A percentile compares a stretch with the other conserved stretches of the same genome.
Conservation (phyloP, 176 grass and related monocot genomes). For the Leersia perrieri region DNA sequence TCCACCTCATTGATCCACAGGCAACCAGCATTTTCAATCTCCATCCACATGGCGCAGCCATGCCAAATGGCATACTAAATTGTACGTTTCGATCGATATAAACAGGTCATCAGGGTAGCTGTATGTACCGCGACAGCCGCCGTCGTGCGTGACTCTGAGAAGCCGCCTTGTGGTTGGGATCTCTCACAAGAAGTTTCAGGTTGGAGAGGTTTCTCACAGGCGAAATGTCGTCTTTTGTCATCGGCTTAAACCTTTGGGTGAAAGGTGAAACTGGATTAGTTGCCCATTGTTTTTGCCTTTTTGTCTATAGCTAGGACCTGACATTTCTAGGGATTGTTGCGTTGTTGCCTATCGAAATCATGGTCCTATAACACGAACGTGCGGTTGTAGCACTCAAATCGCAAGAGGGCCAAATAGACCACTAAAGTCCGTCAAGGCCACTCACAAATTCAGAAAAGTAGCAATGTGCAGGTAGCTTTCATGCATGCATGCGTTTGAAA, state of each 20-base stretch:
- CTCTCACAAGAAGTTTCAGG: not conserved
- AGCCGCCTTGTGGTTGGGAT: not conserved
- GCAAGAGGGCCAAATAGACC: not conserved
- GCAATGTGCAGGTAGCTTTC: not conserved
- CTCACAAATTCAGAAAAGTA: not conserved
- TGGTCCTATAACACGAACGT: not conserved
- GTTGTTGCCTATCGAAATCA: slow-evolving; percentile 1
- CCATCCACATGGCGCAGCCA: not conserved
- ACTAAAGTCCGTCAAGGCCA: not conserved
- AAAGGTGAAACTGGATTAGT: too few relatives aligned
- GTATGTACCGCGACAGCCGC: not conserved
- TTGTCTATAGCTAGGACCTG: not conserved
- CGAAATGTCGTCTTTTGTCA: not conserved
- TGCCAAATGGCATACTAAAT: not conserved
- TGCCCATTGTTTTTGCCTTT: not conserved
- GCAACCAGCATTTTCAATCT: not conserved
- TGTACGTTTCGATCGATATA: not conserved
- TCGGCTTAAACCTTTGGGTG: not conserved
- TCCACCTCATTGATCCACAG: slow-evolving; percentile 3
- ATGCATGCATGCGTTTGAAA: not conserved
- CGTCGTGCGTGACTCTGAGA: not conserved
- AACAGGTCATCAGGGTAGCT: not conserved
- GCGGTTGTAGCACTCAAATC: not conserved
- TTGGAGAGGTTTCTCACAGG: too few relatives aligned
- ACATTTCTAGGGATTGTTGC: not conserved